A percentile compares a stretch with the other conserved stretches of the same genome.
Conservation (phyloP, 2,329 filamentous ascomycete species). For the Fusarium dimerum region DNA sequence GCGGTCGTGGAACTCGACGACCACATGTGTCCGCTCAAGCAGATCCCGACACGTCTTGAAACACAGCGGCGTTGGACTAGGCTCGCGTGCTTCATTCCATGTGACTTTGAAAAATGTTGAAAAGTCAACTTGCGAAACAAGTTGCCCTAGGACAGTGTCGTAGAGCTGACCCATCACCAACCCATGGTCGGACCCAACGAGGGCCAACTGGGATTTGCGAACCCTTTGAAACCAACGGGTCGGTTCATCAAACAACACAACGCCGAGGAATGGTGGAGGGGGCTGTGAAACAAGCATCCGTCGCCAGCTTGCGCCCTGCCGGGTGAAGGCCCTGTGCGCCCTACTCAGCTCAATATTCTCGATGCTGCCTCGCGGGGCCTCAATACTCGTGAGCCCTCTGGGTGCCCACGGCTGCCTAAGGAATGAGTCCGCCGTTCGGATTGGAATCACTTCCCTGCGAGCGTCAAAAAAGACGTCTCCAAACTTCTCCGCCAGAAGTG, state of each 20-base stretch:
- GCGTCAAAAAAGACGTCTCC: conserved; percentile 20
- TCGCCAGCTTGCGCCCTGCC: conserved; percentile 20
- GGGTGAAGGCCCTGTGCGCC: conserved; percentile 14
- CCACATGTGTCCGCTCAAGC: no score
- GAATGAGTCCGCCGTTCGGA: conserved; percentile 20
- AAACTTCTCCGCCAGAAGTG: conserved; percentile 20
- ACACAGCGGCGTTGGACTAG: no score
- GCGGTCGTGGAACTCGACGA: no score
- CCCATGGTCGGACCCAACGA: conserved; percentile 4
- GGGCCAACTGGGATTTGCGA: not conserved
- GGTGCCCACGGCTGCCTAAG: conserved; percentile 20
- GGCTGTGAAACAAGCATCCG: conserved; percentile 27
- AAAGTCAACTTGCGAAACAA: no score
- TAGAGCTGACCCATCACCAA: conserved; percentile 22
- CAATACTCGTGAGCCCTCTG: not conserved
- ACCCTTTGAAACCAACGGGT: conserved; percentile 12
- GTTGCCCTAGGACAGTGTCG: not conserved
- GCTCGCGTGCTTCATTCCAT: no score
- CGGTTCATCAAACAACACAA: conserved; percentile 8
- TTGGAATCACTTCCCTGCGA: conserved; percentile 5
- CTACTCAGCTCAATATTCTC: conserved; percentile 11
- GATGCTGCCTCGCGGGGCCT: not conserved
- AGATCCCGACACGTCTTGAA: no score
- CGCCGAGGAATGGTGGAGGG: conserved; percentile 23
- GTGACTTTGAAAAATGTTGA: no score